Conservation (phyloP, 2,329 filamentous ascomycete species). For the Dactylella cylindrospora region DNA sequence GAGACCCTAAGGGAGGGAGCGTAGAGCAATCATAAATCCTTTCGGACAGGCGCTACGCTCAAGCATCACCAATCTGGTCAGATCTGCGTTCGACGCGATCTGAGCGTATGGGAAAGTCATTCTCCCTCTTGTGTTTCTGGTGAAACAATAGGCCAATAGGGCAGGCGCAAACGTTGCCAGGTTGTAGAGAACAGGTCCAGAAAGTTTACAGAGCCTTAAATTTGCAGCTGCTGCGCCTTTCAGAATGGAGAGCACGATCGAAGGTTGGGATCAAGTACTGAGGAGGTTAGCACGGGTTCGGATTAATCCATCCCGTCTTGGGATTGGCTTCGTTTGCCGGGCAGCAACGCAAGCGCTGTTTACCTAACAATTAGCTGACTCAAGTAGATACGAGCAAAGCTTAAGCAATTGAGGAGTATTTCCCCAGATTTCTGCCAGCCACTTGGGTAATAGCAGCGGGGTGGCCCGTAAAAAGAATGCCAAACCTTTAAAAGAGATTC, state of each 20-base stretch:
- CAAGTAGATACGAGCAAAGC: neutral
- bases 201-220: neutral
- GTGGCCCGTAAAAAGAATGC: constrained; percentile 19
- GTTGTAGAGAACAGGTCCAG: neutral
- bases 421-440: constrained; percentile 29
- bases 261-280: constrained; percentile 10
- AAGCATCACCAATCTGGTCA: constrained; percentile 18
- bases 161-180: too few relatives aligned
- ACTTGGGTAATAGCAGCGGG: constrained; percentile 24
- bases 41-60: constrained; percentile 18
- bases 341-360: too few relatives aligned
- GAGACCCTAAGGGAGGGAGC: constrained; percentile 14
- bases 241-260: constrained; percentile 4
- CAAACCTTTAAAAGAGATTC: constrained; percentile 3
- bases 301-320: constrained; percentile 34
- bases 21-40: neutral
- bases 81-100: constrained; percentile 19
- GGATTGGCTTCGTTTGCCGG: neutral
- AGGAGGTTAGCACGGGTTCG: constrained; percentile 9
- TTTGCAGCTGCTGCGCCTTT: constrained; percentile 7
- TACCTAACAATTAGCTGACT: constrained; percentile 19
- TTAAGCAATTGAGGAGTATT: constrained; percentile 28
- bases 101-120: constrained; percentile 15
- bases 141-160: too few relatives aligned
- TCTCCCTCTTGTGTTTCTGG: too few relatives aligned